Evolutionary conservation across 257 asterid genomes (phyloP).

Genomic region (Voacanga thouarsii): DNA sequence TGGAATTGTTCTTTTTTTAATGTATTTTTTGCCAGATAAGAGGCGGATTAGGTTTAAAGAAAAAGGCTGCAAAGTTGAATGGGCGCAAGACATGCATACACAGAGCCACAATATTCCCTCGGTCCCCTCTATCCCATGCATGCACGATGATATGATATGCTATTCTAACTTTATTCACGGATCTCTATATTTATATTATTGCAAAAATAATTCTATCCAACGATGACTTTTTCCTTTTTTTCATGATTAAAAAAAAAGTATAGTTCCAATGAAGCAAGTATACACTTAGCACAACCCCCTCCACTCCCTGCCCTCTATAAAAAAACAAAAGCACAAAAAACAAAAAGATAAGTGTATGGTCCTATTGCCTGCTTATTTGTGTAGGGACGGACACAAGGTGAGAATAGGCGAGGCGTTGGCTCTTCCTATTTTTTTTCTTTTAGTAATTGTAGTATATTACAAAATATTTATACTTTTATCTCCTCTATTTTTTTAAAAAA

Average conservation of each 20-base stretch:
- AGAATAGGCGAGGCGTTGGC: no score
- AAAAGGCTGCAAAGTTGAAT: not conserved
- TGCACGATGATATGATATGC: not conserved
- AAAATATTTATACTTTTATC: no score
- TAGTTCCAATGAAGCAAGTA: not conserved
- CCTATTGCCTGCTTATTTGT: not conserved
- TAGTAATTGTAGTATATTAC: no score
- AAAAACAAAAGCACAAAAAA: no score
- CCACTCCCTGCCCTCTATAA: no score
- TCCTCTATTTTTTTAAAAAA: no score
- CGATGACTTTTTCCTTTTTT: not conserved
- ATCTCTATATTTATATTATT: not conserved
- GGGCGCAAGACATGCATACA: not conserved
- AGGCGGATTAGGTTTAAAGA: slow-evolving; percentile 1
- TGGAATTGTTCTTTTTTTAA: no score
- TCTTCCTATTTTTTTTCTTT: no score
- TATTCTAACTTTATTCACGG: not conserved
- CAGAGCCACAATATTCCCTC: slow-evolving; percentile 20
- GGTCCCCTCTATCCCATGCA: slow-evolving; percentile 10
- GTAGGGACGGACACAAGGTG: no score
- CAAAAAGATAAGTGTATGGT: no score
- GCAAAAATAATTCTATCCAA: not conserved
- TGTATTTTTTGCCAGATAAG: not conserved
- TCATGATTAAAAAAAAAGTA: not conserved
- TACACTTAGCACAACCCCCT: no score